Percentiles rank a stretch among this genome's conserved stretches.
Conservation (phyloP, 208 protist genomes). For the Trichomonas tenax region DNA sequence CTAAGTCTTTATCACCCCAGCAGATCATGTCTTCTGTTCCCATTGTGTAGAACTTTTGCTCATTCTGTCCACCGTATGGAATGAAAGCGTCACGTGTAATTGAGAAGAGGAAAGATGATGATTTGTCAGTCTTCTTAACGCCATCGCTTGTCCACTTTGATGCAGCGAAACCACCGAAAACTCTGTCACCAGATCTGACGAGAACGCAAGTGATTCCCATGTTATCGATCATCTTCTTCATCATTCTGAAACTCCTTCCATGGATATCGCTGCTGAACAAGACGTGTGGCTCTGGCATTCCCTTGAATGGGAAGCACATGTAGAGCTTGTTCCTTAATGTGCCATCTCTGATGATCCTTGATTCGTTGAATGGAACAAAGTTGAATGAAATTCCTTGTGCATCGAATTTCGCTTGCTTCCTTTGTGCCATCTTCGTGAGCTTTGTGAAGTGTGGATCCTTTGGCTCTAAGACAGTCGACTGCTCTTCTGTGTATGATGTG, state of each 20-base stretch:
- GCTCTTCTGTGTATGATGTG: not conserved
- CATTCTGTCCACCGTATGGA: not conserved
- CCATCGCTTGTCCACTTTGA: not conserved
- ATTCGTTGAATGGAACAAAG: not conserved
- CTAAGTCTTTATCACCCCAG: not conserved
- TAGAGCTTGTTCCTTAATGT: not conserved
- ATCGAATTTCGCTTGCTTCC: not conserved
- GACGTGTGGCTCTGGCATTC: not conserved
- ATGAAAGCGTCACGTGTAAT: not conserved
- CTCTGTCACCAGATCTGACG: not conserved
- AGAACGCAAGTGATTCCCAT: not conserved
- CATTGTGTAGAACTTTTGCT: not conserved
- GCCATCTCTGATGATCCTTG: not conserved
- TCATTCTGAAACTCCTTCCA: not conserved
- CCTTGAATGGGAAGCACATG: not conserved
- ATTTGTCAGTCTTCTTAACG: not conserved
- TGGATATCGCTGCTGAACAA: not conserved
- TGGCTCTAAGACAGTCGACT: not conserved
- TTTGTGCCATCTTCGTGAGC: not conserved
- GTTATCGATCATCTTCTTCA: not conserved
- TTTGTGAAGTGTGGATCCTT: not conserved
- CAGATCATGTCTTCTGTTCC: not conserved
- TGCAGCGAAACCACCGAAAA: not conserved
- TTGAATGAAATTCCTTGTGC: not conserved
- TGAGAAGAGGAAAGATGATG: not conserved